Base-by-base conservation (phyloP, 2,329 filamentous ascomycete species). In the Penicillium sp. region DNA sequence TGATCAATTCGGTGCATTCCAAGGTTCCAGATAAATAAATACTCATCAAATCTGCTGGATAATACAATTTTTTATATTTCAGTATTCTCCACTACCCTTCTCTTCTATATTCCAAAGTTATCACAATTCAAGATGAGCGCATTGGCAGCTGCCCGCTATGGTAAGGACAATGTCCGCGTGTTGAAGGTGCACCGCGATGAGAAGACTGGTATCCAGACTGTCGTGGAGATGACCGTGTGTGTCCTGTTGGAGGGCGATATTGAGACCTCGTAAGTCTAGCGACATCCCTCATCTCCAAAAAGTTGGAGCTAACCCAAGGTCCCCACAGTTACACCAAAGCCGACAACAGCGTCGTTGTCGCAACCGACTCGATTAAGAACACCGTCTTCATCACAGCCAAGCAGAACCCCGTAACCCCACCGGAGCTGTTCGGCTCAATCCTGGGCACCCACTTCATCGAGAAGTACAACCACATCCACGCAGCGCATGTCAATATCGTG, bases 281-380 rank as follows among this genome's bases (percentile, higher is more conserved):
- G 31, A 14, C 7, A 40, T 44, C 16, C 4, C 32, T 37, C 34
- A n/a, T 34, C 22, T 20, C 24, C 16, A 11, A 22, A 24, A 50
- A 20, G n/a, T 44, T 59, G 46, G 49, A 52, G 18, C 38, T 57
- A 52, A 55, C 13, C 13, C 26, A 22, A 24, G 37, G 26, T 50
- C 43, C 50, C 50, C 43, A 29, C 58, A 95, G 90, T 62, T 99
- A 96, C 82, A 99, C 93, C 60, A 76, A 84, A 70, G 93, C 91
- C 67, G 92, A 99, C 80, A 99, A 99, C 82, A 89, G 88, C 68
- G 90, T 95, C 63, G 86, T 99, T 57, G 93, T 99, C 59, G 92
- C 94, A 61, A 99, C 94, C 59, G 94, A 99, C 77, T 93, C 92
- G 26, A 96, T 97, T 79, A 99, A 99, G 81, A 96, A 99, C 79